Percentiles rank a stretch among this genome's conserved stretches.
phyloP scores from a whole-genome alignment of 1,139 yeast genomes.

The Yamadazyma membranifaciens region DNA sequence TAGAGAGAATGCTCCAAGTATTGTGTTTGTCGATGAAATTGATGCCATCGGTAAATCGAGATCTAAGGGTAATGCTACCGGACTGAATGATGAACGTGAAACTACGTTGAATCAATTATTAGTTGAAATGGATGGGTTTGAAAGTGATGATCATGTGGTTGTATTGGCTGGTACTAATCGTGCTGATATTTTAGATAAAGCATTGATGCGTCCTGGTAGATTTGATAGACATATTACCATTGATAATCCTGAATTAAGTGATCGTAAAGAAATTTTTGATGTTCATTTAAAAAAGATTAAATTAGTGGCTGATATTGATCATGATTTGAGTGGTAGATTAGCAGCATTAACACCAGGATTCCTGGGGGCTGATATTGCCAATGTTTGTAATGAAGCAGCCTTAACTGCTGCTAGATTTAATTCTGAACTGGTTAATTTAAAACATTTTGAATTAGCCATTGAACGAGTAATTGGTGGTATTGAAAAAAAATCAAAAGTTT shows the following conservation, averaged over 20 bases:
- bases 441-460: conserved; percentile 92
- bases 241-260: conserved; percentile 90
- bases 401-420: conserved; percentile 88
- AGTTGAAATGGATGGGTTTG: conserved; percentile 98
- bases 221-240: conserved; percentile 91
- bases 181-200: conserved; percentile 89
- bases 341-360: conserved; percentile 98
- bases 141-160: conserved; percentile 85
- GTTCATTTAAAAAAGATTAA: conserved; percentile 77
- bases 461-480: conserved; percentile 97
- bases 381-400: conserved; percentile 96
- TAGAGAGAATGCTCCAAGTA: conserved; percentile 88
- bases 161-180: conserved; percentile 97
- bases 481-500: conserved; percentile 83
- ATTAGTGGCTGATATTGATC: conserved; percentile 39
- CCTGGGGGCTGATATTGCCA: conserved; percentile 97
- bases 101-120: conserved; percentile 91
- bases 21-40: conserved; percentile 93
- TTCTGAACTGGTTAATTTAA: conserved; percentile 63
- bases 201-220: conserved; percentile 94
- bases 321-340: conserved; percentile 71
- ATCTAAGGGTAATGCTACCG: conserved; percentile 78
- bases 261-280: conserved; percentile 85
- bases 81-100: conserved; percentile 94
- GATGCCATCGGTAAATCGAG: conserved; percentile 98